A percentile compares a stretch with the other conserved stretches of the same genome.
Conservation (phyloP, 441 rosid species). For the Lepidium campestre region DNA sequence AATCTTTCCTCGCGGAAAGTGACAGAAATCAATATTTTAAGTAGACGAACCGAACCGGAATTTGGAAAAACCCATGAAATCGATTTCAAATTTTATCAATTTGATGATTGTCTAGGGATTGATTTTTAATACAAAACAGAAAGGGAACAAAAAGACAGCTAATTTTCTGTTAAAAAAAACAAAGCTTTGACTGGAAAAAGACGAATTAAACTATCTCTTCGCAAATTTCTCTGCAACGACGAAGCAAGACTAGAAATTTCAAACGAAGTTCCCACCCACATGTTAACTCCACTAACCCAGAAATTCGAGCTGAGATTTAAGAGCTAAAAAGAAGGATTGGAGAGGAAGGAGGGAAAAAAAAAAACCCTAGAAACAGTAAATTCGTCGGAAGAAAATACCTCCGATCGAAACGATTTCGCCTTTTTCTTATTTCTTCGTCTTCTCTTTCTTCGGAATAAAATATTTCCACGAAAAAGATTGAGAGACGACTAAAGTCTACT, state of each 20-base stretch:
- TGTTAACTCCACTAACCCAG: neutral
- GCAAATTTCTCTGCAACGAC: constrained; percentile 9
- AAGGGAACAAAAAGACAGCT: neutral
- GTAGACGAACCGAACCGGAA: constrained; percentile 30
- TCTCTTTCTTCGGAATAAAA: constrained; percentile 7
- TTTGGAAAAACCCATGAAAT: constrained; percentile 5
- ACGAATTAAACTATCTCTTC: constrained; percentile 7
- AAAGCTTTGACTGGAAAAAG: constrained; percentile 16
- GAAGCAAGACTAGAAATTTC: constrained; percentile 1
- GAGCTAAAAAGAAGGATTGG: neutral
- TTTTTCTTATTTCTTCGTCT: neutral
- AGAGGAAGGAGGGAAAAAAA: neutral
- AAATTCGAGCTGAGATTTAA: neutral
- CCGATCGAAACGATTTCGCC: constrained; percentile 15
- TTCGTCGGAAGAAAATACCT: constrained; percentile 18
- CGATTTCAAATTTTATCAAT: neutral
- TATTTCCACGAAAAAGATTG: neutral
- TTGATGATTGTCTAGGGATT: neutral
- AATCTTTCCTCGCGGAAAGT: constrained; percentile 23
- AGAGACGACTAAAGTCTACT: constrained; percentile 1
- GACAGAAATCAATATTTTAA: constrained; percentile 22
- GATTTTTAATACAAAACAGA: neutral
- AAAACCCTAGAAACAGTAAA: neutral
- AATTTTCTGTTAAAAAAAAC: neutral
- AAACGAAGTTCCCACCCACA: neutral